Conservation (phyloP, 257 asterid genomes). For the Solanum rostratum region DNA sequence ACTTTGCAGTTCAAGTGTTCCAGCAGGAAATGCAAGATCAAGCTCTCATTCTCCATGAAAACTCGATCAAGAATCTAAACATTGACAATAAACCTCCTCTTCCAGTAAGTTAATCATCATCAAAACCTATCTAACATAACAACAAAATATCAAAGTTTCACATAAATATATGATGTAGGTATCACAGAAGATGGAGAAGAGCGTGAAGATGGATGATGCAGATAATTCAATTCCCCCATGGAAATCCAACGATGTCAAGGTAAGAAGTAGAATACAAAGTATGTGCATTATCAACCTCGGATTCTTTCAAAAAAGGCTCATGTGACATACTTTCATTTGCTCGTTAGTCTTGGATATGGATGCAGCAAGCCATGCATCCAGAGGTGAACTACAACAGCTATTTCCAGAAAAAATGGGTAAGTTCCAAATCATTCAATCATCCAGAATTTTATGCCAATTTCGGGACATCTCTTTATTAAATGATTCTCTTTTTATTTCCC, state of each 20-base stretch:
- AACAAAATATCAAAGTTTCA: not conserved
- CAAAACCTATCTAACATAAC: not conserved
- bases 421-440: not conserved
- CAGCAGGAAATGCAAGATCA: constrained; percentile 42
- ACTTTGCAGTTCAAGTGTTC: constrained; percentile 72
- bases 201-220: constrained; percentile 38
- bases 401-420: constrained; percentile 84
- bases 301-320: not conserved
- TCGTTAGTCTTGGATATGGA: constrained; percentile 92
- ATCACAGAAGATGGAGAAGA: constrained; percentile 45
- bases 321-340: not conserved
- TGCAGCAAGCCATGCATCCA: constrained; percentile 99
- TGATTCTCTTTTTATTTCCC: not conserved
- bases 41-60: constrained; percentile 42
- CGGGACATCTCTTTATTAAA: not conserved
- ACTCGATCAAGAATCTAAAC: constrained; percentile 22
- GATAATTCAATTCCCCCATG: constrained; percentile 58
- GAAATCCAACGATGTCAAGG: constrained; percentile 84
- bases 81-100: constrained; percentile 27
- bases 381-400: constrained; percentile 73
- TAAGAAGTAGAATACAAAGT: constrained; percentile 1
- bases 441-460: not conserved
- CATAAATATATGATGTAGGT: not conserved
- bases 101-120: constrained; percentile 25
- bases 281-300: not conserved